Evolutionary conservation across 2,329 filamentous ascomycete genomes (phyloP), one percentile per base, ranked within the genome.

Genomic region (Colletotrichum sp.): DNA sequence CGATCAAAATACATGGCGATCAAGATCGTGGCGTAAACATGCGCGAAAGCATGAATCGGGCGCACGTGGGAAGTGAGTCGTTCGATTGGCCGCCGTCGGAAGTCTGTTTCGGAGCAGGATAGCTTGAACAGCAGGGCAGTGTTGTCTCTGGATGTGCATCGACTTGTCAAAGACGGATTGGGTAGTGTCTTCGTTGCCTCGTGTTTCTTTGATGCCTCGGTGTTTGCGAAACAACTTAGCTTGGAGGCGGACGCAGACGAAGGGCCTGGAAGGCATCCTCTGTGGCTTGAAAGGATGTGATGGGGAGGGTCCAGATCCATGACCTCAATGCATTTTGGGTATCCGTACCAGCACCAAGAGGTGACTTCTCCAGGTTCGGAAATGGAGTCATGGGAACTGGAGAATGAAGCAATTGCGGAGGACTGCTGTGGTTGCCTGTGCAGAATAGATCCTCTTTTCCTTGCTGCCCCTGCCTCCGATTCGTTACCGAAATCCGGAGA

Each of bases 21-120:
- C 55, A 64, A 34, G 63, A 59, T 65, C 32, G 63, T 59, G 70
- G 64, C 57, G 55, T 66, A 18, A 43, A 30, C 36, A 16, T 16
- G 55, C n/a, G 39, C 16, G 26, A 67, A 39, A 48, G 39, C 52
- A 55, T 72, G 61, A 72, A 72, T 69, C 57, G 39, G 15, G 39
- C 66, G 39, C 39, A 75, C 43, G 57, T 34, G 70, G 64, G 39
- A 75, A 67, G 64, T 64, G 34, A 73, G 64, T 73, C 73, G 70
- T 24, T 26, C 24, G n/a, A n/a, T n/a, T 48, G 55, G 18, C 16
- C 24, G n/a, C 48, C 34, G 39, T 52, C 73, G 59, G 70, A 75
- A 75, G 73, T 64, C 72, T 75, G 73, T 73, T 72, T 75, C 63
- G 34, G 21, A 24, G 32, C 18, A 63, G 39, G 30, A 73, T 39